These are phyloP conservation scores for Mortierella sp. DNA, from an alignment of 371 early-diverging fungal species.

Conservation along the genomic window DNA sequence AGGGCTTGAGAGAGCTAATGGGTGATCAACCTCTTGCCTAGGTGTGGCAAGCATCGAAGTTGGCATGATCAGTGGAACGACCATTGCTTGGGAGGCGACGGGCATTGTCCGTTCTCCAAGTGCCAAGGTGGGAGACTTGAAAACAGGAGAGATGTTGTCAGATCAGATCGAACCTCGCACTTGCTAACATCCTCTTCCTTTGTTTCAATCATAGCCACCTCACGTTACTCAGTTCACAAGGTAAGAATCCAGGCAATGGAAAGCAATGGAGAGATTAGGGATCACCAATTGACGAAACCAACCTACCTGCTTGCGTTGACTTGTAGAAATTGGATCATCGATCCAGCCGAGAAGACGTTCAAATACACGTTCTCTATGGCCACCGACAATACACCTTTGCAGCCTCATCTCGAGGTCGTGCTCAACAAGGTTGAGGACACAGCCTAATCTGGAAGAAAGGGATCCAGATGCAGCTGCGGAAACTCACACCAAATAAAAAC, in stretches of 20 bases:
- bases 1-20: no score
- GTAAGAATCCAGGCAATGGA: conserved; percentile 1
- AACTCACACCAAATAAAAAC: no score
- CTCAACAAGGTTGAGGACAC: conserved; percentile 20
- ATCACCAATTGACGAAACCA: no score
- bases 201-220: conserved; percentile 12
- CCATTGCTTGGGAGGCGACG: conserved; percentile 18
- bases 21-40: not conserved
- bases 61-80: conserved; percentile 27
- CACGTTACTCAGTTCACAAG: conserved; percentile 48
- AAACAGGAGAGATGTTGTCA: not conserved
- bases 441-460: not conserved
- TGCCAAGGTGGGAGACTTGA: conserved; percentile 22
- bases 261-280: no score
- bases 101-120: conserved; percentile 39
- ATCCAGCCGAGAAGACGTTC: conserved; percentile 31
- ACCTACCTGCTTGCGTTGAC: no score
- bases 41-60: conserved; percentile 46
- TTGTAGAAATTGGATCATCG: conserved; percentile 33
- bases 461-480: no score
- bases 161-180: not conserved
- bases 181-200: not conserved
- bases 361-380: conserved; percentile 42
- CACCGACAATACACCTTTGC: conserved; percentile 35
- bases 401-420: conserved; percentile 32